Base-by-base conservation (phyloP, 2,329 filamentous ascomycete genomes). In the Lasiodiplodia hormozganensis region DNA sequence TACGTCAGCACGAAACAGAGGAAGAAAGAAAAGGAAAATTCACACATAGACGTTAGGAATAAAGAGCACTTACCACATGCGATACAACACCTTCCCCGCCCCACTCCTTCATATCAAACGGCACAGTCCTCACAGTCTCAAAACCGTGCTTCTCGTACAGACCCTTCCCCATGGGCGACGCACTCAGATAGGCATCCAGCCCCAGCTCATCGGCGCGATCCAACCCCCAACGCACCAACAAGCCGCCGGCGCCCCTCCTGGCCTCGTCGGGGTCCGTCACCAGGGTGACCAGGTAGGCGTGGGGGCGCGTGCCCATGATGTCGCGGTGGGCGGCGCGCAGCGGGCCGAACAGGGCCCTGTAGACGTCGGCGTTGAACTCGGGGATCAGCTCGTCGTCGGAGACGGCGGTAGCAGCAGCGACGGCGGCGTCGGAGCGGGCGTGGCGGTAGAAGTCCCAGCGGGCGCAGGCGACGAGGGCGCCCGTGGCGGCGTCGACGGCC, bases 141-240 rank as follows among this genome's bases (percentile, higher is more conserved):
- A 78, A 80, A 0, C 76, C 77, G 72, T 72, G 74, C 34, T 73
- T 70, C 60, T 73, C 72, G 72, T 80, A 80, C 70, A 80, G 70
- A 3, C 75, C 75, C 62, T 70, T 72, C 2, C 76, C 78, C 73
- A 78, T 76, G 3, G 69, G 70, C 65, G 73, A 77, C 16, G 77
- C 75, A 67, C 79, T 77, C 21, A 80, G 57, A 72, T 76, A 80
- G 0, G 71, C 70, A 40, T 77, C 74, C 11, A 78, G 71, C 2
- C 74, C 75, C 10, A 62, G 70, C 65, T 76, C 72, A 64, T 80
- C 77, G 21, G 77, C 78, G 49, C 70, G 73, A 25, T 74, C 74
- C 12, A 72, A 71, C 0, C 78, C 78, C 76, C 76, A 78, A 8
- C 71, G 47, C 18, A 79, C 70, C 16, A 80, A 65, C 75, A 76